Percentiles rank a stretch among this genome's conserved stretches.
These are phyloP conservation scores for Friedmanniomyces endolithicus DNA, from an alignment of 495 filamentous ascomycete genomes.

Conservation along the genomic window DNA sequence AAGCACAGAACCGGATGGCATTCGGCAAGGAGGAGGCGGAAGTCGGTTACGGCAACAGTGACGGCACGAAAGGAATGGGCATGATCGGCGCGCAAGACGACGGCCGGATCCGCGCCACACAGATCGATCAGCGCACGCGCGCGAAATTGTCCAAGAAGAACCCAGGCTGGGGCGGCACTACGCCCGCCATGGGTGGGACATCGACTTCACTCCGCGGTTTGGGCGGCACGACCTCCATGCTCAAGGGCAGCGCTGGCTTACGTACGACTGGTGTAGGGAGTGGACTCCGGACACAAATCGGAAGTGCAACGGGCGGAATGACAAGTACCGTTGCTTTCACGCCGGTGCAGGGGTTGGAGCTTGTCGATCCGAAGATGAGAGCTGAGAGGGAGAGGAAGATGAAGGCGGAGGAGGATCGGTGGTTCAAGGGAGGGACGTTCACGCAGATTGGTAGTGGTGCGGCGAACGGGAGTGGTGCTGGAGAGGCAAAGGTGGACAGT, in stretches of 20 bases:
- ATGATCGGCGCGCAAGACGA: slow-evolving; percentile 88
- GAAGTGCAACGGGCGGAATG: slow-evolving; percentile 45
- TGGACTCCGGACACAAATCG: slow-evolving; percentile 16
- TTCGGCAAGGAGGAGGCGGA: slow-evolving; percentile 95
- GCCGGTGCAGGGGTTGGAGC: slow-evolving; percentile 84
- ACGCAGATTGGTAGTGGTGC: slow-evolving; percentile 61
- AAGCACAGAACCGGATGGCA: slow-evolving; percentile 89
- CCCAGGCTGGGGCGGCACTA: slow-evolving; percentile 82
- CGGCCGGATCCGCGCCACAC: slow-evolving; percentile 70
- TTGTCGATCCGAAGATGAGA: slow-evolving; percentile 86
- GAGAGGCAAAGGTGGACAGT: slow-evolving; percentile 27
- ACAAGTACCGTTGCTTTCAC: slow-evolving; percentile 85
- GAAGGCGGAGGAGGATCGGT: slow-evolving; percentile 86
- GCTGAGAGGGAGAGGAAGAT: slow-evolving; percentile 64
- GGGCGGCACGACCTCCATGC: slow-evolving; percentile 52
- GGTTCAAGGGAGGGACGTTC: slow-evolving; percentile 93
- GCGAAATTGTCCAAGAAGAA: slow-evolving; percentile 91
- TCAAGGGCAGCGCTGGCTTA: slow-evolving; percentile 55
- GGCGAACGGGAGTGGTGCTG: slow-evolving; percentile 23
- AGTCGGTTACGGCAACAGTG: slow-evolving; percentile 80
- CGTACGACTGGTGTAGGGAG: slow-evolving; percentile 63
- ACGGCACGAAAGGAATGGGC: slow-evolving; percentile 75
- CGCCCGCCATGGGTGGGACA: slow-evolving; percentile 49
- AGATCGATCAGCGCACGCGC: slow-evolving; percentile 85
- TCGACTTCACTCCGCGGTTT: slow-evolving; percentile 63